A percentile compares a stretch with the other conserved stretches of the same genome.
Evolutionary conservation across 1,284 basidiomycete genomes (phyloP).

Genomic region (Leucocoprinus gongylophorus): DNA sequence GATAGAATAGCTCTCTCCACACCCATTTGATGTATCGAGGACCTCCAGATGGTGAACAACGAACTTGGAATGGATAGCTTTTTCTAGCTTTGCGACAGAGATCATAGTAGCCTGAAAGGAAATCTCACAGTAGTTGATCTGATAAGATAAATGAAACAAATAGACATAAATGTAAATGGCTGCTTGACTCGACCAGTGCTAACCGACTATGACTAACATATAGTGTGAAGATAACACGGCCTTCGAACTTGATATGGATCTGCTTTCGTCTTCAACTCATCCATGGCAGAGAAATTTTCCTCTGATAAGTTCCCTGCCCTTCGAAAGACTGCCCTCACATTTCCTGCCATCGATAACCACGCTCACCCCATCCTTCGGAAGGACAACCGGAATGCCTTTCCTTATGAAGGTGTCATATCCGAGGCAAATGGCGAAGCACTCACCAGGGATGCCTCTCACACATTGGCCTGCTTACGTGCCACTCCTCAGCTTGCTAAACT

Average conservation of each 20-base stretch:
- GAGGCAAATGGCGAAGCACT: constrained; percentile 53
- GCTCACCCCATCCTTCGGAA: constrained; percentile 60
- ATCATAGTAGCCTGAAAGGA: constrained; percentile 42
- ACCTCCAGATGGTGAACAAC: constrained; percentile 62
- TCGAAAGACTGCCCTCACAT: constrained; percentile 26
- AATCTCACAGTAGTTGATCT: constrained; percentile 12
- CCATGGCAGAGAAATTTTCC: constrained; percentile 4
- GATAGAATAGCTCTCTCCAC: constrained; percentile 69
- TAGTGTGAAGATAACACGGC: not conserved
- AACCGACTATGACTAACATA: not conserved
- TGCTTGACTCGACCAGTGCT: not conserved
- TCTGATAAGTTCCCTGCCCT: constrained; percentile 20
- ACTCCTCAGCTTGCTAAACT: constrained; percentile 46
- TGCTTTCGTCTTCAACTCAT: not conserved
- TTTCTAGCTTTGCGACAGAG: constrained; percentile 48
- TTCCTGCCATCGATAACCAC: constrained; percentile 63
- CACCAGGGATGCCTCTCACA: constrained; percentile 43
- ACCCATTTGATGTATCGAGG: constrained; percentile 68
- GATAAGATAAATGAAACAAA: constrained; percentile 17
- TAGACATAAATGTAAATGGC: constrained; percentile 2
- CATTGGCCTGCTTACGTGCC: constrained; percentile 53
- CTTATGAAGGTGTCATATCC: constrained; percentile 57
- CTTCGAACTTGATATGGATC: constrained; percentile 1
- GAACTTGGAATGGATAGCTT: constrained; percentile 51
- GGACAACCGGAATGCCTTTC: constrained; percentile 37